Percentiles rank a stretch among this genome's conserved stretches.
phyloP scores from a whole-genome alignment of 1,139 yeast species.

The Ashbya aceris region DNA sequence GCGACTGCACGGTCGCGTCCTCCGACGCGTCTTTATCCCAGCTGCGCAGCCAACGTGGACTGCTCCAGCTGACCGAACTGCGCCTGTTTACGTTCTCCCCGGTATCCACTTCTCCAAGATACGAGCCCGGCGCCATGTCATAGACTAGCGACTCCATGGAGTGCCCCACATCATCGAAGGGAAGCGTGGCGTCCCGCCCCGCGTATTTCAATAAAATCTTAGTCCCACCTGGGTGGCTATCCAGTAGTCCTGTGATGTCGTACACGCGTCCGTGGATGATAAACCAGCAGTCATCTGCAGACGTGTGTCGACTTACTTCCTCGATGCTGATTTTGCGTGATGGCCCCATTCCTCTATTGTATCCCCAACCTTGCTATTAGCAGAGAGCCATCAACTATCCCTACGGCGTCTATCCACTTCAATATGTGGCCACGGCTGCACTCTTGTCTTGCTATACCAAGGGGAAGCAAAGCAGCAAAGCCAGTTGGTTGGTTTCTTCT shows the following conservation, averaged over 20 bases:
- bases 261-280: conserved; percentile 54
- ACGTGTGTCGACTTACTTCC: conserved; percentile 40
- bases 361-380: too few species aligned
- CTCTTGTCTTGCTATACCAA: not conserved
- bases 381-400: too few species aligned
- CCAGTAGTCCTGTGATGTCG: conserved; percentile 42
- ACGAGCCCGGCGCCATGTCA: conserved; percentile 15
- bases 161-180: conserved; percentile 38
- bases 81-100: not conserved
- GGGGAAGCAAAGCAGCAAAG: too few species aligned
- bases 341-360: conserved; percentile 23
- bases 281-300: conserved; percentile 53
- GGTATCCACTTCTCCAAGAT: conserved; percentile 1
- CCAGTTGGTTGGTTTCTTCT: too few species aligned
- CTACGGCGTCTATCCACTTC: too few species aligned
- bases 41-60: not conserved
- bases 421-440: too few species aligned
- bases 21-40: not conserved
- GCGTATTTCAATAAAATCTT: conserved; percentile 61
- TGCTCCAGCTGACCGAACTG: not conserved
- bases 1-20: not conserved
- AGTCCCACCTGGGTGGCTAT: conserved; percentile 60
- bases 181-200: conserved; percentile 63
- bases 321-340: conserved; percentile 30
- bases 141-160: conserved; percentile 28